Conservation (phyloP, 148 eudicot species). For the Vaccinium corymbosum region DNA sequence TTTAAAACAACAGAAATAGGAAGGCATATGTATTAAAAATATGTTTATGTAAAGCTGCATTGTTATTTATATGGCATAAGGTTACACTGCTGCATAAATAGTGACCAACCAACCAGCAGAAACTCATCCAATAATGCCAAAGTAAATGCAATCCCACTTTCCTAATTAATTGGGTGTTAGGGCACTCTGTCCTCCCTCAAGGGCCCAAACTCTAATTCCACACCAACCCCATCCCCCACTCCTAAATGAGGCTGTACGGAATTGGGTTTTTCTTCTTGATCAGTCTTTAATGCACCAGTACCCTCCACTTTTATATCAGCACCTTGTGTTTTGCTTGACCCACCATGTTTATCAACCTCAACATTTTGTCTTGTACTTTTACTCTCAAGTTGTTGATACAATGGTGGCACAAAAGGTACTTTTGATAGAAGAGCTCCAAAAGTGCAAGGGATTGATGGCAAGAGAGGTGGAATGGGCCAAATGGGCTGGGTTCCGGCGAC, state of each 20-base stretch:
- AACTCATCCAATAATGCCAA: slow-evolving; percentile 9
- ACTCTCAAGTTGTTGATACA: slow-evolving; percentile 7
- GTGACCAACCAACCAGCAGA: slow-evolving; percentile 8
- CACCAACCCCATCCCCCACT: slow-evolving; percentile 15
- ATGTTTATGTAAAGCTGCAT: neutral
- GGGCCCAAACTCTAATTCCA: slow-evolving; percentile 19
- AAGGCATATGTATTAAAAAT: neutral
- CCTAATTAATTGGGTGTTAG: slow-evolving; percentile 15
- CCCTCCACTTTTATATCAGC: slow-evolving; percentile 22
- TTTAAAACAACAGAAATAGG: neutral
- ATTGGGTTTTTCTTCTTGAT: slow-evolving; percentile 21
- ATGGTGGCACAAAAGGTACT: slow-evolving; percentile 7
- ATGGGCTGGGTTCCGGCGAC: slow-evolving; percentile 16
- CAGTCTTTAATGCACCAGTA: slow-evolving; percentile 16
- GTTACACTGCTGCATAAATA: neutral
- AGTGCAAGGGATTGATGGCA: slow-evolving; percentile 26
- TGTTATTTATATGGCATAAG: neutral
- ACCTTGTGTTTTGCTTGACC: neutral
- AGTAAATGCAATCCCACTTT: neutral
- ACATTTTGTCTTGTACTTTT: slow-evolving; percentile 10
- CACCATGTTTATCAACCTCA: slow-evolving; percentile 1
- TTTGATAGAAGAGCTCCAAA: slow-evolving; percentile 24
- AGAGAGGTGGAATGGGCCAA: slow-evolving; percentile 43
- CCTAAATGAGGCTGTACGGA: slow-evolving; percentile 23
- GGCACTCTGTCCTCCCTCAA: slow-evolving; percentile 6